phyloP scores from a whole-genome alignment of 2,329 filamentous ascomycete species.

The Fusarium graminum region DNA sequence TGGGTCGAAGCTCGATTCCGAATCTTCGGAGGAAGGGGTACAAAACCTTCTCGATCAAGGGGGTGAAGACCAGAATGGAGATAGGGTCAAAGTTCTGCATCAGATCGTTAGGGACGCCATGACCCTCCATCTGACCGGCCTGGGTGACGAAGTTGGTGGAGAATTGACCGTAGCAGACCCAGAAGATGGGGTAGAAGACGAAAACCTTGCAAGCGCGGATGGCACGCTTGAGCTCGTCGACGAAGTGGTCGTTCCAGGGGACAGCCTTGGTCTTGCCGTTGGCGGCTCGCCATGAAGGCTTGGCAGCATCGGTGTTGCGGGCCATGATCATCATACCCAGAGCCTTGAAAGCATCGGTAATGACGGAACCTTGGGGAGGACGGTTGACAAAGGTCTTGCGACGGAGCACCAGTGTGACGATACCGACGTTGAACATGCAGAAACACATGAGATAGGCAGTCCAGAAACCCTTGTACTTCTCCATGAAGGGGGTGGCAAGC shows the following conservation, averaged over 20 bases:
- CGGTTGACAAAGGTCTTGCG: conserved; percentile 65
- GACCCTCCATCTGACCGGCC: conserved; percentile 67
- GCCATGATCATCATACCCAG: conserved; percentile 56
- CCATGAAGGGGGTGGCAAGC: conserved; percentile 76
- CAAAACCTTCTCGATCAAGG: conserved; percentile 70
- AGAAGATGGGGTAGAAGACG: conserved; percentile 74
- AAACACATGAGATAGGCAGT: conserved; percentile 70
- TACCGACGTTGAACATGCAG: conserved; percentile 72
- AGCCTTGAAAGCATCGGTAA: conserved; percentile 72
- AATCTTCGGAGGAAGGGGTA: conserved; percentile 71
- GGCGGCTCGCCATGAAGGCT: conserved; percentile 73
- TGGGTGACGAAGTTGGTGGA: conserved; percentile 76
- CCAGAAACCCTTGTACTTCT: conserved; percentile 77
- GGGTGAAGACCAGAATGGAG: conserved; percentile 75
- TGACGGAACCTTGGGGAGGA: conserved; percentile 71
- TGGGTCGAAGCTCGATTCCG: conserved; percentile 72
- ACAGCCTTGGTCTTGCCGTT: conserved; percentile 59
- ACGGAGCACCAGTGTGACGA: conserved; percentile 63
- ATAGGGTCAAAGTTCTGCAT: conserved; percentile 77
- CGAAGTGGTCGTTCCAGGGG: conserved; percentile 76
- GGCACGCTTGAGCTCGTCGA: conserved; percentile 77
- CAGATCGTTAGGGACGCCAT: conserved; percentile 78
- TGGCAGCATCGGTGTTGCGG: conserved; percentile 70
- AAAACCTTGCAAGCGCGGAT: conserved; percentile 79
- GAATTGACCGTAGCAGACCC: conserved; percentile 77